phyloP scores from a whole-genome alignment of 257 asterid genomes.

The Ilex asprella region DNA sequence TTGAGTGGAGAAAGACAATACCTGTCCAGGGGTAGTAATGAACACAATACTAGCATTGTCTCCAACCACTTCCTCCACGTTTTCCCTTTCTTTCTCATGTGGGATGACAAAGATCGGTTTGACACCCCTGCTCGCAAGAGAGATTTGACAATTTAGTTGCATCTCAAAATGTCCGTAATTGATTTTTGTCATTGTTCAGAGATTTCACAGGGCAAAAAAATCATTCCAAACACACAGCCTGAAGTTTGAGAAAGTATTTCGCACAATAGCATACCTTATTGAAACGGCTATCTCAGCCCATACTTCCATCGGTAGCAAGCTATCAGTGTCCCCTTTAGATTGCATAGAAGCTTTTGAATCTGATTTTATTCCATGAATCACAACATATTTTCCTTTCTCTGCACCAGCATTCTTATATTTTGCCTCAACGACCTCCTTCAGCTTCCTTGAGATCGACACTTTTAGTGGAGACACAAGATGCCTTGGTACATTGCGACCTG shows the following conservation, averaged over 20 bases:
- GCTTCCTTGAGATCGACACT: constrained; percentile 66
- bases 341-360: constrained; percentile 93
- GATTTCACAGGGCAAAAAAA: too few species aligned
- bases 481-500: constrained; percentile 63
- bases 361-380: constrained; percentile 81
- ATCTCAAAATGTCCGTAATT: too few species aligned
- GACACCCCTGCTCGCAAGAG: constrained; percentile 44
- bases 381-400: constrained; percentile 64
- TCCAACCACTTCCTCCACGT: constrained; percentile 59
- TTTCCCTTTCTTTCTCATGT: constrained; percentile 77
- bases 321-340: constrained; percentile 74
- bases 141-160: not conserved
- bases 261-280: constrained; percentile 37
- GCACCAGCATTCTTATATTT: constrained; percentile 64
- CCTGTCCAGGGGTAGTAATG: constrained; percentile 94
- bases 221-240: too few species aligned
- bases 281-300: constrained; percentile 68
- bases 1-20: constrained; percentile 13
- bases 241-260: too few species aligned
- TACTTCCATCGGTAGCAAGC: constrained; percentile 80
- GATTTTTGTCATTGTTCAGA: too few species aligned
- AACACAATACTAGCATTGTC: constrained; percentile 69
- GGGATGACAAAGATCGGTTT: constrained; percentile 75
- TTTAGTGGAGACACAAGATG: constrained; percentile 57
- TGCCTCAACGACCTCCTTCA: constrained; percentile 68